Conservation (phyloP, 306 rosid genomes). For the Corylus americana region DNA sequence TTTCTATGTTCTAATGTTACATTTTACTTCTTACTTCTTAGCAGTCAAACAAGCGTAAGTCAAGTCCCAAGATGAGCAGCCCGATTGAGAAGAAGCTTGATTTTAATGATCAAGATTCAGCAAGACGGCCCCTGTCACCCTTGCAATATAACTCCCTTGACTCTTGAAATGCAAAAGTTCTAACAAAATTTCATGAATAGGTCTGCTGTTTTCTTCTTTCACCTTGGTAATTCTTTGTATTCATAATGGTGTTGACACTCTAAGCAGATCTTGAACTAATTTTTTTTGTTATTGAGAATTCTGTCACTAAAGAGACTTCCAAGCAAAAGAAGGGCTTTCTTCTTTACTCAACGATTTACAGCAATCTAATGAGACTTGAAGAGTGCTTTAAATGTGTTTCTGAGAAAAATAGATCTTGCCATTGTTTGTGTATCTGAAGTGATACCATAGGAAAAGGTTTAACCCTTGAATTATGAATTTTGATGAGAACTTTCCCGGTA, state of each 20-base stretch:
- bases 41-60: constrained; percentile 89
- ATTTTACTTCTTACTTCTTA: constrained; percentile 11
- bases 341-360: not conserved
- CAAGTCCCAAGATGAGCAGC: constrained; percentile 55
- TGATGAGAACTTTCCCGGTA: not conserved
- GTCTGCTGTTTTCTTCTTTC: constrained; percentile 17
- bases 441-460: not conserved
- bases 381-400: not conserved
- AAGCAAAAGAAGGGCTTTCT: not conserved
- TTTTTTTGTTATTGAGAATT: not conserved
- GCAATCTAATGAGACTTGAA: not conserved
- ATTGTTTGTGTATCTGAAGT: not conserved
- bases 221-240: constrained; percentile 15
- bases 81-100: constrained; percentile 62
- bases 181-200: constrained; percentile 15
- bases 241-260: not conserved
- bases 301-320: not conserved
- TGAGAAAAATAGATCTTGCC: not conserved
- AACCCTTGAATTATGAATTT: not conserved
- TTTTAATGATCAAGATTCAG: constrained; percentile 50
- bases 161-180: constrained; percentile 52
- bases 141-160: constrained; percentile 64
- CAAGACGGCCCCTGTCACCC: constrained; percentile 79
- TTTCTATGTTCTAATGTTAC: constrained; percentile 8
- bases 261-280: not conserved